These are phyloP conservation scores for Colletotrichum liaoningense DNA, from an alignment of 2,329 filamentous ascomycete genomes.

Conservation along the genomic window DNA sequence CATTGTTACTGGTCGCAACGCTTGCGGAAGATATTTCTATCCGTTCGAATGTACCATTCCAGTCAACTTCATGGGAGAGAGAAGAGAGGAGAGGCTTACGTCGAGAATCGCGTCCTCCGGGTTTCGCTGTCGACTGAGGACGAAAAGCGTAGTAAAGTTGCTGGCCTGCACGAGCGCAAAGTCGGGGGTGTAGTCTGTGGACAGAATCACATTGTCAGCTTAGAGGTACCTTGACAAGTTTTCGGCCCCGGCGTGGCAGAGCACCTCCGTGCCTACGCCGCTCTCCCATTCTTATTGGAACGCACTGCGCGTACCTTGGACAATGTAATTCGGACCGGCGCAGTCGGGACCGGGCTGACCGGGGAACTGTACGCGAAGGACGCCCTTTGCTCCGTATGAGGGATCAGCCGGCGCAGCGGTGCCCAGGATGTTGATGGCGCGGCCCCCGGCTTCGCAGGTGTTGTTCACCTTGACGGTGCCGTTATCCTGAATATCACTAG, in stretches of 20 bases:
- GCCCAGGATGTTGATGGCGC: constrained; percentile 45
- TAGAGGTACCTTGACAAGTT: background rate
- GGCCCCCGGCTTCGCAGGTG: constrained; percentile 42
- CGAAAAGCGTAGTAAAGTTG: constrained; percentile 47
- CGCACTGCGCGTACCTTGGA: constrained; percentile 40
- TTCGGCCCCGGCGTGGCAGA: no score
- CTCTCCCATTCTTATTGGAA: background rate
- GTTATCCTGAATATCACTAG: constrained; percentile 39
- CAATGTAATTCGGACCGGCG: constrained; percentile 47
- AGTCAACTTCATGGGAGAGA: background rate
- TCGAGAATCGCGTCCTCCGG: constrained; percentile 42
- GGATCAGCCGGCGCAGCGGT: constrained; percentile 42
- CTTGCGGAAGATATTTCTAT: background rate
- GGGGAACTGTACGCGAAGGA: constrained; percentile 46
- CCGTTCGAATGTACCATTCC: no score
- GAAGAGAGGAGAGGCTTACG: constrained; percentile 37
- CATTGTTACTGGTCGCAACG: background rate
- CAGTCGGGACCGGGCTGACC: constrained; percentile 43
- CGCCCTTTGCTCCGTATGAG: constrained; percentile 43
- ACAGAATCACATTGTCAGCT: background rate
- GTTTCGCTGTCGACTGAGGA: constrained; percentile 45
- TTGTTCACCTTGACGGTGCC: constrained; percentile 47
- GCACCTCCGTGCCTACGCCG: no score
- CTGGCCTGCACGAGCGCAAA: constrained; percentile 47
- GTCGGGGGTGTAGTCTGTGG: constrained; percentile 44